Evolutionary conservation across 495 filamentous ascomycete species (phyloP), one percentile per base, ranked within the genome.

Genomic region (Penicillium daleae): DNA sequence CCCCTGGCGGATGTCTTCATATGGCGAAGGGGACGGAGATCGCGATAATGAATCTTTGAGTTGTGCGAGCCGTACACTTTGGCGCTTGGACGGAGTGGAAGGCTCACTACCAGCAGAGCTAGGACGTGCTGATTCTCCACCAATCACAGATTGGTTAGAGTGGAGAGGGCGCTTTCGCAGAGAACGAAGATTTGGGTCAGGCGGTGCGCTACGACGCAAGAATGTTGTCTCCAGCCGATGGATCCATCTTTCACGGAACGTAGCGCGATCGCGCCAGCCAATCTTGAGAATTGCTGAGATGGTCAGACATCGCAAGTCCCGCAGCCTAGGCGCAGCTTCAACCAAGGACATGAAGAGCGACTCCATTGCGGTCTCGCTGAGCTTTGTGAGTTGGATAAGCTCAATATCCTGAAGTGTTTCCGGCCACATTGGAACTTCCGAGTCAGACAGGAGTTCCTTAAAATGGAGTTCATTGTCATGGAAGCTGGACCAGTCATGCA

Each of bases 341-440:
- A 92, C 80, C 2, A 97, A 78, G 21, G 89, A 93, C 26, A 80
- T 83, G 69, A 97, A 92, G 70, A 97, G 90, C 24, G 82, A 83
- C 61, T 91, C 84, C 1, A 90, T 92, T 4, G 85, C 83, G 2
- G 79, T 76, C 3, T 77, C 71, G 35, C 81, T 76, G 87, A 88
- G 93, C 70, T 90, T 88, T 19, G 90, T 85, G 57, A 96, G 82
- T 37, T 93, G 86, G 13, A 83, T 77, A 21, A 97, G 76, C 66
- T 96, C 90, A 29, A 97, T 81, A 3, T 79, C 76, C 62, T 85
- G 85, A 2, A 97, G 76, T 0, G 76, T 86, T 21, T 74, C 67
- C 9, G 93, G 92, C 93, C 93, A 97, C 0, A 81, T 83, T 0
- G 93, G 92, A 10, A 87, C 72, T 61, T 94, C 82, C 5, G 78